Conservation (phyloP, 2,329 filamentous ascomycete species). For the Hansfordia pulvinata region DNA sequence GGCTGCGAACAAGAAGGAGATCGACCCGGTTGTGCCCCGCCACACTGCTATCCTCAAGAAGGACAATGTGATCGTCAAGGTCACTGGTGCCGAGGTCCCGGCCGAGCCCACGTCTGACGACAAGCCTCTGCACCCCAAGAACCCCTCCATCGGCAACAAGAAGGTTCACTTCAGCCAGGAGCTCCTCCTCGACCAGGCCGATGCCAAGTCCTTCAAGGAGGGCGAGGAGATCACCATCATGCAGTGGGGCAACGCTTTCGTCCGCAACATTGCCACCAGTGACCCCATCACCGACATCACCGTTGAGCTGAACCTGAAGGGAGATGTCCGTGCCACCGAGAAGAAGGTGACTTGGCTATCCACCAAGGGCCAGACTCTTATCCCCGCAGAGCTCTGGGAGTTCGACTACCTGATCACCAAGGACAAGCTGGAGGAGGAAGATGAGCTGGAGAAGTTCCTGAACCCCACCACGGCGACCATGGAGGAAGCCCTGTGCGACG, state of each 20-base stretch:
- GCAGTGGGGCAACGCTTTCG: constrained; percentile 88
- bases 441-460: constrained; percentile 72
- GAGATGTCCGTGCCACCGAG: constrained; percentile 87
- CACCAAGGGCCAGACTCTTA: constrained; percentile 57
- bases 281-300: constrained; percentile 56
- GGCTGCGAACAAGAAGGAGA: constrained; percentile 68
- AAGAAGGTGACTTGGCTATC: constrained; percentile 97
- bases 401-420: constrained; percentile 95
- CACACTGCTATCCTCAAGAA: constrained; percentile 62
- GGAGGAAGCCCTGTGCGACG: constrained; percentile 66
- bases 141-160: constrained; percentile 72
- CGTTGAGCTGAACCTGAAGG: constrained; percentile 78
- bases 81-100: constrained; percentile 56
- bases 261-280: constrained; percentile 48
- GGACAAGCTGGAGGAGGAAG: constrained; percentile 83
- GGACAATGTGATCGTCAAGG: constrained; percentile 54
- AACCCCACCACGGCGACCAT: constrained; percentile 63
- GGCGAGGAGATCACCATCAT: constrained; percentile 91
- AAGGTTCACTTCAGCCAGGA: constrained; percentile 66
- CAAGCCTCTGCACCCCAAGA: constrained; percentile 82
- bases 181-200: constrained; percentile 74
- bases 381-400: constrained; percentile 78
- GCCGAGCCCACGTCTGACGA: constrained; percentile 52
- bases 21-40: constrained; percentile 62
- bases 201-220: constrained; percentile 67